Evolutionary conservation across 2,329 filamentous ascomycete genomes (phyloP), one percentile per base, ranked within the genome.

Genomic region (Sordariomycetes sp.): DNA sequence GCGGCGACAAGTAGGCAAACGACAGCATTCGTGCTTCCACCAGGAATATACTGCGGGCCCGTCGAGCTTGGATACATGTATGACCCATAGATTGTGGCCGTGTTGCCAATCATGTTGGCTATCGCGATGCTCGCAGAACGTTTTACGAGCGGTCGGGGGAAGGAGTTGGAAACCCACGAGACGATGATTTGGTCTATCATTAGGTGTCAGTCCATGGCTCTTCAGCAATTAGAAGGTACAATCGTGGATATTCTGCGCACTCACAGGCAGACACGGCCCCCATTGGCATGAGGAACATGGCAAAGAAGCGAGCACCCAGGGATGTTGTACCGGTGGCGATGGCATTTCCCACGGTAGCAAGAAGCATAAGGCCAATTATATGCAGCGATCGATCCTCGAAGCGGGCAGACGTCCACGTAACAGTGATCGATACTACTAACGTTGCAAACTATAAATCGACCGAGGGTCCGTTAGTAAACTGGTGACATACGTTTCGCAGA

Each of bases 71-170:
- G 72, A 54, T 75, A 78, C 72, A 78, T 74, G 63, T 77, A 77
- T 5, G 69, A 70, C 15, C 68, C 68, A 54, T 77, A 78, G 45
- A 77, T 75, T 54, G 69, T 74, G 0, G 74, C 73, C 10, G 68
- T 78, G 65, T 86, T 86, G 0, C 85, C 86, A 50, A 89, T 72
- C 62, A 86, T 69, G 64, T 87, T 86, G 53, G 84, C 70, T n/a
- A 88, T 75, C 10, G 84, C 80, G 55, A 89, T 84, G 3, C 78
- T 78, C 1, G 79, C 78, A 4, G 85, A 86, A 1, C 85, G 77
- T 53, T 85, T 82, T 2, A 83, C 85, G 2, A 85, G 68, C 1
- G 86, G 84, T 67, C 86, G 87, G 0, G 86, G 85, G 39, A 90
- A 77, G 10, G 86, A 84, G 61, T 88, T 87, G 3, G 82, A 81